Evolutionary conservation across 192 early-diverging fungal genomes (phyloP), one percentile per base, ranked within the genome.

Genomic region (Cladochytrium replicatum): DNA sequence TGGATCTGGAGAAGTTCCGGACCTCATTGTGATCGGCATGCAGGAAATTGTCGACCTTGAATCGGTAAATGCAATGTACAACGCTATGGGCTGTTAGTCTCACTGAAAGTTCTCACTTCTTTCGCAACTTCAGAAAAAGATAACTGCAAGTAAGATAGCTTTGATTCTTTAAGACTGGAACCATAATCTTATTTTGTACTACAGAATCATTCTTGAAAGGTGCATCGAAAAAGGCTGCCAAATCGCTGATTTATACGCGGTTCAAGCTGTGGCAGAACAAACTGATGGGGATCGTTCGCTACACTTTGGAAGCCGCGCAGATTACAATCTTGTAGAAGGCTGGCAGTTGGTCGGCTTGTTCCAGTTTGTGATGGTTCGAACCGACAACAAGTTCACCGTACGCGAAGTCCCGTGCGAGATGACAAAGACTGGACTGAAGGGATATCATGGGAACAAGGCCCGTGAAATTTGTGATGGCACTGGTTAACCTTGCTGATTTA

Each of bases 381-480:
- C n/a, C n/a, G n/a, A 78, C 2, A 73, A 75, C 19, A 25, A 39
- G 4, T 32, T 53, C 30, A 29, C 25, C 6, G 60, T 80, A 37
- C 76, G 65, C 29, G 69, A 82, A 42, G 67, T 79, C 25, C 68
- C 80, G 31, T 82, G 81, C 8, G 70, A 78, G 8, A 75, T 77
- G 41, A 85, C 88, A 26, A 95, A 99, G 71, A 99, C 95, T 1
- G 82, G 95, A 37, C 41, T 93, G 46, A 75, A 71, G 40, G 91
- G 90, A 38, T 83, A 82, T 30, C 85, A 88, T 61, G 93, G 90
- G 3, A 94, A 95, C 66, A 91, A 93, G 82, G 87, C 73, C n/a
- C 37, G 19, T 60, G 60, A 32, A 44, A 21, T 29, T 28, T 29
- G 38, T 54, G 15, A 39, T 41, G 13, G 32, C 46, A 1, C 50